These are phyloP conservation scores for Sporobolomyces pararoseus DNA, from an alignment of 768 basidiomycete genomes.

Conservation along the genomic window DNA sequence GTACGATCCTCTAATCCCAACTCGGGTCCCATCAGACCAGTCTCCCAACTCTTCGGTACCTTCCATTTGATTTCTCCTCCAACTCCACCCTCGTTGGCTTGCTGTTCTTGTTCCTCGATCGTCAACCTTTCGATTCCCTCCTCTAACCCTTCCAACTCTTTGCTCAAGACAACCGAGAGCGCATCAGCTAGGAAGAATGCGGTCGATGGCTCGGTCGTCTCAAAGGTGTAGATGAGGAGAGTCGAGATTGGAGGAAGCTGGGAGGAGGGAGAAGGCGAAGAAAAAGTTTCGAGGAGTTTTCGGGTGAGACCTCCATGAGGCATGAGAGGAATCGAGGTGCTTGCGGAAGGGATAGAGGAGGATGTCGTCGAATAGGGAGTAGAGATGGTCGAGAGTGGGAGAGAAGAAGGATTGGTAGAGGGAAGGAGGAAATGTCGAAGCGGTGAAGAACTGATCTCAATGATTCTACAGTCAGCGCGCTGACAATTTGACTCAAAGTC, in stretches of 20 bases:
- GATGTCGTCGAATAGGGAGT: neutral
- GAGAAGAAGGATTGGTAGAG: neutral
- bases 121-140: neutral
- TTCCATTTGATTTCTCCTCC: slow-evolving; percentile 15
- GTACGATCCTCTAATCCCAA: slow-evolving; percentile 7
- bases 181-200: slow-evolving; percentile 27
- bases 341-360: neutral
- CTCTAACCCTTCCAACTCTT: neutral
- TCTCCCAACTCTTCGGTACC: slow-evolving; percentile 38
- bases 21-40: slow-evolving; percentile 30
- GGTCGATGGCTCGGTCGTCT: slow-evolving; percentile 6
- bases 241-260: neutral
- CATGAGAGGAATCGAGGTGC: slow-evolving; percentile 23
- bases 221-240: slow-evolving; percentile 33
- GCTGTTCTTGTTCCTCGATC: neutral
- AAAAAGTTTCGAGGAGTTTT: slow-evolving; percentile 21
- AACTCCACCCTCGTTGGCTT: neutral
- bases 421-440: slow-evolving; percentile 27
- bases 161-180: neutral
- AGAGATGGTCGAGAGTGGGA: neutral
- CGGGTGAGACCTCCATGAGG: slow-evolving; percentile 37
- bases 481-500: neutral
- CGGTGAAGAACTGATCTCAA: slow-evolving; percentile 18
- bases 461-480: neutral
- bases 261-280: neutral